These are phyloP conservation scores for Cryphonectria naterciae DNA, from an alignment of 2,329 filamentous ascomycete genomes.

Conservation along the genomic window DNA sequence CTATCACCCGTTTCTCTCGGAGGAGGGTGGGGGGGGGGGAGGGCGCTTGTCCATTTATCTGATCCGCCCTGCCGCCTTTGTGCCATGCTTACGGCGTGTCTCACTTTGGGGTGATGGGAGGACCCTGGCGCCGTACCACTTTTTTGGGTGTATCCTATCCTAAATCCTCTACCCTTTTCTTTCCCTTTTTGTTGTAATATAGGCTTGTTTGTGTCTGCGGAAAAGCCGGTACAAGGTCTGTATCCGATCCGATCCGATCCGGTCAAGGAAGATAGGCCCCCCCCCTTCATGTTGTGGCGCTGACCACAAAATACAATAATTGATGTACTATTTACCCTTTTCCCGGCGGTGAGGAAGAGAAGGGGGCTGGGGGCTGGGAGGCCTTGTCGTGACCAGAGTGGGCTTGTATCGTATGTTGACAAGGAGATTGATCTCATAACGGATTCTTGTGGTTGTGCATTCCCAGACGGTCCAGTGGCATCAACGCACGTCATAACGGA, in stretches of 20 bases:
- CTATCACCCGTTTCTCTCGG: neutral
- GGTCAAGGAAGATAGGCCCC: neutral
- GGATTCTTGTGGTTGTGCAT: neutral
- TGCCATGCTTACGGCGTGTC: neutral
- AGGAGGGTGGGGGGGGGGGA: no score
- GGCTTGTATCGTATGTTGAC: neutral
- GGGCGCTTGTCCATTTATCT: neutral
- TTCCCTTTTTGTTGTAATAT: no score
- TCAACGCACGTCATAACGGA: neutral
- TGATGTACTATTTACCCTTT: neutral
- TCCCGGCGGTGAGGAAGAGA: neutral
- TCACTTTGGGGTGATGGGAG: neutral
- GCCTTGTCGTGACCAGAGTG: neutral
- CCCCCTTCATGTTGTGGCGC: neutral
- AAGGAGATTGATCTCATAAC: no score
- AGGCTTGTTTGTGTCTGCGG: neutral
- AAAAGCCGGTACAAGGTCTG: neutral
- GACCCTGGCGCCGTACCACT: neutral
- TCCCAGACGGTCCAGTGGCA: neutral
- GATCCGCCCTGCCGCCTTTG: neutral
- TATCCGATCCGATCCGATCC: neutral
- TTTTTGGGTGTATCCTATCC: neutral
- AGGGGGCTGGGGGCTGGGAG: neutral
- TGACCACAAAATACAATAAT: neutral
- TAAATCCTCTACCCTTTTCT: no score